Percentiles rank a stretch among this genome's conserved stretches.
phyloP scores from a whole-genome alignment of 108 stramenopile species.

The Fistulifera solaris region DNA sequence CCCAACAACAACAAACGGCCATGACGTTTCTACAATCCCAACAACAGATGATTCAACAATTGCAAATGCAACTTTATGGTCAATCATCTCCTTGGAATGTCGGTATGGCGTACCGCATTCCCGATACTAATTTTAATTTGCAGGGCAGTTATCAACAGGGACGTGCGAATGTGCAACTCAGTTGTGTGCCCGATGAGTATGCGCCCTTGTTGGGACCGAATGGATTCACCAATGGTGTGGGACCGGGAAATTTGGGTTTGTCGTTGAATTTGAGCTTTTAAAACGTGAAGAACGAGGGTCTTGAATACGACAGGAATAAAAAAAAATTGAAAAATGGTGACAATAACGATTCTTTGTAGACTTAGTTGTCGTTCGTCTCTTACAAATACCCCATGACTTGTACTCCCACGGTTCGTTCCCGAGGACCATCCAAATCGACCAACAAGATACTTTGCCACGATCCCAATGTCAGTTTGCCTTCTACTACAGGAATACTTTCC shows the following conservation, averaged over 20 bases:
- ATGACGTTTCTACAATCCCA: conserved; percentile 93
- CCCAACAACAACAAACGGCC: conserved; percentile 82
- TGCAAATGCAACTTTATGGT: conserved; percentile 92
- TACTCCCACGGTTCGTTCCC: conserved; percentile 66
- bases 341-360: too few relatives aligned
- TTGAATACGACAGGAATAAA: too few relatives aligned
- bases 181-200: conserved; percentile 95
- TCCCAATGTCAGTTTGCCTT: conserved; percentile 75
- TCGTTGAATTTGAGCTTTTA: conserved; percentile 91
- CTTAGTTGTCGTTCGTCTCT: too few relatives aligned
- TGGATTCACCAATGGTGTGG: conserved; percentile 95
- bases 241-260: conserved; percentile 93
- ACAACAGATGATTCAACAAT: conserved; percentile 92
- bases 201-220: conserved; percentile 90
- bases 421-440: conserved; percentile 79
- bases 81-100: conserved; percentile 89
- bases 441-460: conserved; percentile 79
- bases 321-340: too few relatives aligned
- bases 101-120: conserved; percentile 94
- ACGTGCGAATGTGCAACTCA: conserved; percentile 84
- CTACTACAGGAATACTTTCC: conserved; percentile 74
- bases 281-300: too few relatives aligned
- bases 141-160: conserved; percentile 93
- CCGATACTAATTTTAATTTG: conserved; percentile 94
- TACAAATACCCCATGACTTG: conserved; percentile 69